These are phyloP conservation scores for Austroboletus novae-zelandiae DNA, from an alignment of 1,284 basidiomycete species.

Conservation along the genomic window DNA sequence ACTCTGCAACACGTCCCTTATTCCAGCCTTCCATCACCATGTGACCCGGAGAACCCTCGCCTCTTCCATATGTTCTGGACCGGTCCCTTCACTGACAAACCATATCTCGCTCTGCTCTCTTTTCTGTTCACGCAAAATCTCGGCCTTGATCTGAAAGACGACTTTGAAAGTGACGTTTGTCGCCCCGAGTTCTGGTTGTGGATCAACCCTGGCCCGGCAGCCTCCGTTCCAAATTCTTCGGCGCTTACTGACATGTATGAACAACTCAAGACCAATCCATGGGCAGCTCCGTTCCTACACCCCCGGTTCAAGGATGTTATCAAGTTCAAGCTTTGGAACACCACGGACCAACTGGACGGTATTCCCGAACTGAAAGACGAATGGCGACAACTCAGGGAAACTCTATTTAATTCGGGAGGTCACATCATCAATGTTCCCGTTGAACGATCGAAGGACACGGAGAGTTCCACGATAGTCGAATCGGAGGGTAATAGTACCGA, in stretches of 20 bases:
- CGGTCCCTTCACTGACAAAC: slow-evolving; percentile 77
- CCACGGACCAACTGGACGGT: slow-evolving; percentile 83
- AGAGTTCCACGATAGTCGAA: slow-evolving; percentile 8
- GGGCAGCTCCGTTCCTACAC: slow-evolving; percentile 84
- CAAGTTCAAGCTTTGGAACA: slow-evolving; percentile 88
- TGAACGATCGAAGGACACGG: slow-evolving; percentile 34
- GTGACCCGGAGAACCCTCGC: slow-evolving; percentile 64
- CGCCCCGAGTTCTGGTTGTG: slow-evolving; percentile 83
- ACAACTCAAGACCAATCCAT: slow-evolving; percentile 71
- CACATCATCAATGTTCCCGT: slow-evolving; percentile 51
- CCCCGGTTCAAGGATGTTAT: slow-evolving; percentile 76
- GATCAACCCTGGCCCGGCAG: slow-evolving; percentile 80
- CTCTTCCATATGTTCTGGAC: slow-evolving; percentile 85
- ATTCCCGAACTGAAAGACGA: slow-evolving; percentile 74
- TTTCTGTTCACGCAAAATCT: slow-evolving; percentile 77
- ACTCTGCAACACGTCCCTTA: slow-evolving; percentile 39
- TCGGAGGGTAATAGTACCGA: slow-evolving; percentile 24
- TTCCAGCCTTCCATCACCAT: slow-evolving; percentile 41
- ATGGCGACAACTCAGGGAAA: slow-evolving; percentile 66
- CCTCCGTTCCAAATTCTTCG: slow-evolving; percentile 68
- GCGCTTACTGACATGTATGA: slow-evolving; percentile 70
- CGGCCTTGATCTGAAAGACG: slow-evolving; percentile 52
- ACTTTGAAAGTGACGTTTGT: slow-evolving; percentile 44
- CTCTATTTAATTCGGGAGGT: slow-evolving; percentile 77
- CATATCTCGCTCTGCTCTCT: slow-evolving; percentile 71